A percentile compares a stretch with the other conserved stretches of the same genome.
These are phyloP conservation scores for Ophiostoma ulmi DNA, from an alignment of 2,329 filamentous ascomycete species.

Conservation along the genomic window DNA sequence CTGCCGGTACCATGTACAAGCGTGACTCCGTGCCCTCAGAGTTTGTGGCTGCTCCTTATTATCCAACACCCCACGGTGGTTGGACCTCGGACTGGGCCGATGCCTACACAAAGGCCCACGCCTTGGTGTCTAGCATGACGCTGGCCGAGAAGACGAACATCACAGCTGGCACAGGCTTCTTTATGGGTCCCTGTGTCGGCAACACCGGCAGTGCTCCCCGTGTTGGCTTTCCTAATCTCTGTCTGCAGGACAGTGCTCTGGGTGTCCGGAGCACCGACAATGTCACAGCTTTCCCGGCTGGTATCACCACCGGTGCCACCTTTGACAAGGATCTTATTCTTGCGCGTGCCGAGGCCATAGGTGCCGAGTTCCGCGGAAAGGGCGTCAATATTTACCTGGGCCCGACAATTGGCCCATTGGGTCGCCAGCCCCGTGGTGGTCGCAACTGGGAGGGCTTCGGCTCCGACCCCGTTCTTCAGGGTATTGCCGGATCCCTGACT, in stretches of 20 bases:
- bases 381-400: slow-evolving; percentile 55
- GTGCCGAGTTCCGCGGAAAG: slow-evolving; percentile 62
- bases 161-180: slow-evolving; percentile 64
- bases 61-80: slow-evolving; percentile 66
- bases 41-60: slow-evolving; percentile 56
- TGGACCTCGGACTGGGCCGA: slow-evolving; percentile 64
- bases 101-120: slow-evolving; percentile 64
- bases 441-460: slow-evolving; percentile 83
- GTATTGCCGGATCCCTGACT: slow-evolving; percentile 57
- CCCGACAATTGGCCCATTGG: slow-evolving; percentile 66
- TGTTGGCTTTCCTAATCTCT: slow-evolving; percentile 61
- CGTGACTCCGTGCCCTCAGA: slow-evolving; percentile 32
- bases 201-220: slow-evolving; percentile 46
- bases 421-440: slow-evolving; percentile 66
- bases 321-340: slow-evolving; percentile 71
- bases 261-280: slow-evolving; percentile 64
- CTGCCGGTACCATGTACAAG: slow-evolving; percentile 29
- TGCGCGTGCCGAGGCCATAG: slow-evolving; percentile 44
- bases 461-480: slow-evolving; percentile 67
- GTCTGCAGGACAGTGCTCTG: slow-evolving; percentile 74
- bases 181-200: slow-evolving; percentile 66
- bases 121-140: slow-evolving; percentile 68
- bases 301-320: slow-evolving; percentile 70
- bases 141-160: slow-evolving; percentile 76
- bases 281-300: slow-evolving; percentile 72